Base-by-base conservation (phyloP, 1,284 basidiomycete genomes). In the Crepidotus sp. region DNA sequence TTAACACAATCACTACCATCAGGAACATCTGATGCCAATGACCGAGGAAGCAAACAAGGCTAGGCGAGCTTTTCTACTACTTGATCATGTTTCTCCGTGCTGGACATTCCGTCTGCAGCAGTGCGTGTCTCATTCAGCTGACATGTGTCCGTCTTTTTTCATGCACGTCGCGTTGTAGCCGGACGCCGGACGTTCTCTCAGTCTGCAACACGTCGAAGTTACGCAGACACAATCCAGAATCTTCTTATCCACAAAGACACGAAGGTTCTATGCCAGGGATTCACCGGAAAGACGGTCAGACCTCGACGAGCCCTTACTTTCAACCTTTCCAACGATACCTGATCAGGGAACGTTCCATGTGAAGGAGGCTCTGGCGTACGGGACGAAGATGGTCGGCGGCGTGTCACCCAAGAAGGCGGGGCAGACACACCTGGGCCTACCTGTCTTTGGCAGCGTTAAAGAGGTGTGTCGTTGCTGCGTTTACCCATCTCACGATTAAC, bases 401-500 rank as follows among this genome's bases (percentile, higher is more conserved):
- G 93, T 96, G 44, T 94, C 91, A 29, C 96, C 95, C 40, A 96
- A 90, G 72, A 98, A 98, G 69, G 96, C 94, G 42, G 96, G 96
- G 26, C 83, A 89, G 66, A 89, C 80, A 11, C 96, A 99, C 69
- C 77, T 98, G 50, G 95, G 94, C 34, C 76, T 97, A 32, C 96
- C 96, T 46, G 85, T 99, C 34, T 99, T 93, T 59, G 95, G 90
- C 33, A 80, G 79, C 35, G 96, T 99, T 45, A 77, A 74, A 57
- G 96, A 98, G 74, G 93, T 89, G 56, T 42, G 71, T 13, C 8
- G 33, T 55, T 21, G 10, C 3, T 13, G 9, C 15, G 22, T 36
- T 33, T 2, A 30, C 32, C 25, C 2, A n/a, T 40, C 11, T 25
- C 32, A 22, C 21, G 21, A 22, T 35, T 36, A n/a, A 36, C 41